A percentile compares a stretch with the other conserved stretches of the same genome.
Evolutionary conservation across 768 basidiomycete species (phyloP).

Genomic region (Cubamyces lactineus): DNA sequence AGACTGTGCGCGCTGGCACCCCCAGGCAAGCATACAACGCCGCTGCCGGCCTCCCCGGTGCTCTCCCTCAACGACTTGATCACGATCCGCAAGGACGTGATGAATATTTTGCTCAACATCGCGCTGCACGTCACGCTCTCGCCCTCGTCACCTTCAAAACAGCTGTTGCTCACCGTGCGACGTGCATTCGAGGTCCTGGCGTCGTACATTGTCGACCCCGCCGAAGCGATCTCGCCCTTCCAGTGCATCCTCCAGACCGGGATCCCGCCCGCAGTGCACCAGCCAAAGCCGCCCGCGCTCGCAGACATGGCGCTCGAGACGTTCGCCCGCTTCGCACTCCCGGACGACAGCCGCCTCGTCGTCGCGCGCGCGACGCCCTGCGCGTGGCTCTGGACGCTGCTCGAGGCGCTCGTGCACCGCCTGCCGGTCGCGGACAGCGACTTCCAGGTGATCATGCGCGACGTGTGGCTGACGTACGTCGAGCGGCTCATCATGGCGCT

Average conservation of each 20-base stretch:
- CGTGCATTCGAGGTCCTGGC: slow-evolving; percentile 69
- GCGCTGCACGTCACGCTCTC: slow-evolving; percentile 55
- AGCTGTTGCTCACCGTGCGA: slow-evolving; percentile 51
- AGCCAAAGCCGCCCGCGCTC: slow-evolving; percentile 40
- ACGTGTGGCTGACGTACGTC: slow-evolving; percentile 75
- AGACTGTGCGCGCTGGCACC: slow-evolving; percentile 62
- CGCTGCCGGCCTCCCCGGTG: slow-evolving; percentile 50
- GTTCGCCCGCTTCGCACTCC: slow-evolving; percentile 76
- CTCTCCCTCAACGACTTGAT: slow-evolving; percentile 76
- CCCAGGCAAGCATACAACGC: slow-evolving; percentile 29
- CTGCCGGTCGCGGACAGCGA: slow-evolving; percentile 82
- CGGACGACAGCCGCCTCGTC: slow-evolving; percentile 78
- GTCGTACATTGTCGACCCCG: slow-evolving; percentile 74
- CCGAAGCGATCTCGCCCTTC: slow-evolving; percentile 66
- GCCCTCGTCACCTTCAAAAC: slow-evolving; percentile 41
- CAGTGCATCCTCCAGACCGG: slow-evolving; percentile 59
- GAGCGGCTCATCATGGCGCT: slow-evolving; percentile 82
- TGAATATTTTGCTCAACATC: slow-evolving; percentile 70
- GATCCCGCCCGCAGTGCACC: slow-evolving; percentile 40
- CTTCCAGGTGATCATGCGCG: slow-evolving; percentile 61
- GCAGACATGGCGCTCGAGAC: slow-evolving; percentile 83
- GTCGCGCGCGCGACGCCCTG: slow-evolving; percentile 65
- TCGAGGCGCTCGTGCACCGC: slow-evolving; percentile 76
- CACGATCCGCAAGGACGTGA: slow-evolving; percentile 73
- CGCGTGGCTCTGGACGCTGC: slow-evolving; percentile 58